phyloP scores from a whole-genome alignment of 2,329 filamentous ascomycete species.

The Pseudocercospora pini-densiflorae region DNA sequence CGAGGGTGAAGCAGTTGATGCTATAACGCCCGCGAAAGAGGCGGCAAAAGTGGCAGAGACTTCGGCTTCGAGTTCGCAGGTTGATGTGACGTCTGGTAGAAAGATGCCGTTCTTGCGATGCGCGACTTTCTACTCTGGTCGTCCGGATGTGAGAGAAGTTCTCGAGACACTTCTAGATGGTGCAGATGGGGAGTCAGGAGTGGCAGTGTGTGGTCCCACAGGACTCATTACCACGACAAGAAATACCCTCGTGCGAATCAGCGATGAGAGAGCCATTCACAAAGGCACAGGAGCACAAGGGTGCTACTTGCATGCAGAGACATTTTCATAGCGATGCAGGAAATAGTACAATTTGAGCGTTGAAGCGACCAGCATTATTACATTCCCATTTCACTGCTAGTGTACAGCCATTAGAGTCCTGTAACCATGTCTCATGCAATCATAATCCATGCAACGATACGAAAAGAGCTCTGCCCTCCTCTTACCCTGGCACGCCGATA shows the following conservation, averaged over 20 bases:
- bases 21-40: conserved; percentile 6
- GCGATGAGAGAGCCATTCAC: conserved; percentile 34
- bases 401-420: conserved; percentile 5
- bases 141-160: conserved; percentile 27
- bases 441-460: not conserved
- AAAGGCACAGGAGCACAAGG: conserved; percentile 34
- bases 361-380: not conserved
- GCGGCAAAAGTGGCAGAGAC: not conserved
- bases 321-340: conserved; percentile 21
- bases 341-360: not conserved
- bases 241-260: conserved; percentile 27
- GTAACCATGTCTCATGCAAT: conserved; percentile 2
- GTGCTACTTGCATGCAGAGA: conserved; percentile 31
- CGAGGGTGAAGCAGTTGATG: conserved; percentile 20
- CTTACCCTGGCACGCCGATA: conserved; percentile 3
- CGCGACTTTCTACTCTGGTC: conserved; percentile 32
- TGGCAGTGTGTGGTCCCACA: conserved; percentile 32
- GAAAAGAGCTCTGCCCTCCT: not conserved
- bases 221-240: conserved; percentile 30
- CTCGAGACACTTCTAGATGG: conserved; percentile 28
- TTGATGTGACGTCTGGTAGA: not conserved
- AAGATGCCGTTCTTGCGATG: conserved; percentile 26
- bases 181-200: conserved; percentile 33
- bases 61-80: not conserved
- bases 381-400: not conserved